A percentile compares a stretch with the other conserved stretches of the same genome.
Evolutionary conservation across 2,329 filamentous ascomycete species (phyloP).

Genomic region (Daldinia sp.): DNA sequence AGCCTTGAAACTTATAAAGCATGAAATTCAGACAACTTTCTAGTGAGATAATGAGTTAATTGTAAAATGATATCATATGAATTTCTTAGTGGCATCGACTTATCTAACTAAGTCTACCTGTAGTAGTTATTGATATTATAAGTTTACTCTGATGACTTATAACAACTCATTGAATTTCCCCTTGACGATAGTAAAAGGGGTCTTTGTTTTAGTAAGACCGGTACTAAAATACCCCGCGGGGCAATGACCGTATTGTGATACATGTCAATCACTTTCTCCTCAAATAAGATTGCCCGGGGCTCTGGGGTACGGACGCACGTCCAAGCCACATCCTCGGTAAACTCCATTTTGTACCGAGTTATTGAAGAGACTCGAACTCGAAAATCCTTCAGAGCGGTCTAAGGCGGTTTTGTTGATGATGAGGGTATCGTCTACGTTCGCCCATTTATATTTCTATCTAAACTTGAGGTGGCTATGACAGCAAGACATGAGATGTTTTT

Average conservation of each 20-base stretch:
- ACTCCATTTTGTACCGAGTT: conserved; percentile 9
- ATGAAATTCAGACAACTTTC: conserved; percentile 1
- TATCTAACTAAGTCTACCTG: conserved; percentile 9
- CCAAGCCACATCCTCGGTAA: conserved; percentile 37
- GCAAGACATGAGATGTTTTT: neutral
- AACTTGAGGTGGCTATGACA: neutral
- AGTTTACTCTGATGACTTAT: neutral
- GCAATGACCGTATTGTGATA: conserved; percentile 11
- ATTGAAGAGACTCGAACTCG: neutral
- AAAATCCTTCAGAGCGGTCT: neutral
- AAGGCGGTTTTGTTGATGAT: neutral
- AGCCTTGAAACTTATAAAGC: conserved; percentile 4
- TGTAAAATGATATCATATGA: neutral
- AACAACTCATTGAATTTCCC: neutral
- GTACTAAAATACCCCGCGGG: conserved; percentile 39
- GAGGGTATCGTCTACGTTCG: neutral
- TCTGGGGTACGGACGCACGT: conserved; percentile 12
- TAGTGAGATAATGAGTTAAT: neutral
- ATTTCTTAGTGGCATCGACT: neutral
- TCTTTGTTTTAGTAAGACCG: conserved; percentile 27
- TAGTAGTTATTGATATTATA: neutral
- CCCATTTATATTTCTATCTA: neutral
- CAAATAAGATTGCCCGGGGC: conserved; percentile 7
- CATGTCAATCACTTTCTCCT: conserved; percentile 12
- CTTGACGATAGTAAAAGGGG: neutral